Base-by-base conservation (phyloP, 306 rosid species). In the Geum urbanum region DNA sequence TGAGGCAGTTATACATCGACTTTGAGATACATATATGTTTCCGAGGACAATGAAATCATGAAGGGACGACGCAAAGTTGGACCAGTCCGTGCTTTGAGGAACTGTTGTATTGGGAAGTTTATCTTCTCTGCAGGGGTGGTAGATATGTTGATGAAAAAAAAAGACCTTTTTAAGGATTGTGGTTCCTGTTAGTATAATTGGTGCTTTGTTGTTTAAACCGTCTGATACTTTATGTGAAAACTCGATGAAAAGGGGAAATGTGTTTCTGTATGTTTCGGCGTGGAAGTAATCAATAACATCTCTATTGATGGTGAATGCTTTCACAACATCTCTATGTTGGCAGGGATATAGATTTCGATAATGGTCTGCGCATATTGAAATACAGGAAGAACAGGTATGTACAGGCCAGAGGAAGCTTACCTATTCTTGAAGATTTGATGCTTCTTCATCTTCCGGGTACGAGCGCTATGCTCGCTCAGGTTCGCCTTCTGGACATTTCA, bases 91-190 rank as follows among this genome's bases (percentile, higher is more conserved):
- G 65, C 60, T 68, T 79, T 61, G 41, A 24, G 60, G 63, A 65
- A 44, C 54, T 70, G 65, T 65, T 68, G 66, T 70, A 15, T 12
- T 74, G 73, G 74, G 22, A 19, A 45, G 24, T 63, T 37, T 67
- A 16, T 50, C 67, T 61, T 76, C 57, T 53, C 54, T 48, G 14
- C 65, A 41, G 7, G 66, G 55, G 67, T 46, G 74, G 74, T 72
- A 72, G 77, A 72, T 71, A 55, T 71, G 74, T 75, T 62, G 32
- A 27, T 1, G 32, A 55, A 71, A 60, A 66, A 52, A 44, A 71
- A 80, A 43, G 8, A 44, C n/a, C 54, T 35, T 45, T 63, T 9
- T 41, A 41, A 47, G 45, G 61, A 58, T 70, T 66, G 63, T 59
- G 65, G 19, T 52, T 60, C 76, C 15, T 64, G 63, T 46, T 27